These are phyloP conservation scores for Daldinia eschscholtzii DNA, from an alignment of 2,329 filamentous ascomycete species.

Conservation along the genomic window DNA sequence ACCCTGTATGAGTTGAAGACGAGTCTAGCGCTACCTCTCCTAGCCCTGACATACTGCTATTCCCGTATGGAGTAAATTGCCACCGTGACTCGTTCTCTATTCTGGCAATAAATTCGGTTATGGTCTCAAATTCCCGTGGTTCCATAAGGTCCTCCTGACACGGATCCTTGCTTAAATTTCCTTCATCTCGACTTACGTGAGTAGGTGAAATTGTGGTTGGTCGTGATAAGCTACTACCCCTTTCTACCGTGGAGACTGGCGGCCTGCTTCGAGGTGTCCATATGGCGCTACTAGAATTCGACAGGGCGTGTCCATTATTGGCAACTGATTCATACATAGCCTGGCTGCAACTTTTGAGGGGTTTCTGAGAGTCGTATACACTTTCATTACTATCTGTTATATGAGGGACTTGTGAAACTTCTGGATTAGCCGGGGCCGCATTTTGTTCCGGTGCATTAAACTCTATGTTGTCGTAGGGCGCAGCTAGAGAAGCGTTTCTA, in stretches of 20 bases:
- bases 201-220: conserved; percentile 40
- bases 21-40: conserved; percentile 10
- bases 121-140: conserved; percentile 42
- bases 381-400: not conserved
- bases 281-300: conserved; percentile 39
- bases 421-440: not conserved
- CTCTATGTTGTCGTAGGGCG: conserved; percentile 8
- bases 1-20: not conserved
- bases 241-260: conserved; percentile 25
- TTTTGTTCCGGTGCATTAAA: not conserved
- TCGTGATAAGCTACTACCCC: conserved; percentile 32
- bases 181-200: conserved; percentile 36
- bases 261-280: conserved; percentile 49
- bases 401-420: conserved; percentile 6
- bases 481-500: conserved; percentile 4
- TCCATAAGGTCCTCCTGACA: not conserved
- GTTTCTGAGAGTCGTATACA: conserved; percentile 1
- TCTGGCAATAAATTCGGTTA: conserved; percentile 53
- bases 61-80: not conserved
- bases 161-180: conserved; percentile 3
- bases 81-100: conserved; percentile 49
- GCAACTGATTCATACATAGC: conserved; percentile 5
- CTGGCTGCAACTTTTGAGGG: not conserved
- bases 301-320: conserved; percentile 26
- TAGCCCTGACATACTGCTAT: conserved; percentile 2